Conservation (phyloP, 495 filamentous ascomycete genomes). For the Chaetomium cochliodes region DNA sequence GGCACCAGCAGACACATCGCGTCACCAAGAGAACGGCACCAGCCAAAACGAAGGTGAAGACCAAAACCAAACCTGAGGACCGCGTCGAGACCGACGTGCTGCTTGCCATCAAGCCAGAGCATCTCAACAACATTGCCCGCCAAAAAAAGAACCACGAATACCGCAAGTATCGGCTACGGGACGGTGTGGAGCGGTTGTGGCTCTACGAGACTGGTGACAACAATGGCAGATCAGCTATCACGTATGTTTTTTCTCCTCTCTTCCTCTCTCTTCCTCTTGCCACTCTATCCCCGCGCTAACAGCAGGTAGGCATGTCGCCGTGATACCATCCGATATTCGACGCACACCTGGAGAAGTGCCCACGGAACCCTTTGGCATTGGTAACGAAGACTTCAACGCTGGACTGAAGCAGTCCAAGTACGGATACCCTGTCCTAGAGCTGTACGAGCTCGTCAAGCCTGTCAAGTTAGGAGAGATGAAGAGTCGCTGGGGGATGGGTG, state of each 20-base stretch:
- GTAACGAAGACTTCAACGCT: slow-evolving; percentile 46
- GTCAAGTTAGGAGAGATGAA: slow-evolving; percentile 34
- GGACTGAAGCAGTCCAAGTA: slow-evolving; percentile 38
- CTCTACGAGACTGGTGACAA: slow-evolving; percentile 10
- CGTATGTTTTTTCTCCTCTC: neutral
- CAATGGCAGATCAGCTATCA: slow-evolving; percentile 4
- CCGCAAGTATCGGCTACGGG: slow-evolving; percentile 10
- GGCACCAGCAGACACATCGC: neutral
- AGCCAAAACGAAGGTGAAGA: neutral
- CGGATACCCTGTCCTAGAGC: slow-evolving; percentile 39
- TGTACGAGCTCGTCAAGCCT: slow-evolving; percentile 34
- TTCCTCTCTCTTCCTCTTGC: neutral
- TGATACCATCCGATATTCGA: slow-evolving; percentile 22
- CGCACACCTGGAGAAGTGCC: slow-evolving; percentile 36
- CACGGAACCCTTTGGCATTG: slow-evolving; percentile 36
- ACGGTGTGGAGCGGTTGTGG: slow-evolving; percentile 9
- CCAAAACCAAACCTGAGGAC: neutral
- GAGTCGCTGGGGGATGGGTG: slow-evolving; percentile 24
- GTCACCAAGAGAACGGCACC: neutral
- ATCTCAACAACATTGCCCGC: slow-evolving; percentile 18
- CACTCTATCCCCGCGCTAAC: neutral
- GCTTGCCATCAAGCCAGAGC: slow-evolving; percentile 9
- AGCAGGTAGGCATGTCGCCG: slow-evolving; percentile 20
- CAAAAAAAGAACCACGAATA: slow-evolving; percentile 18
- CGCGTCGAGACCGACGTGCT: slow-evolving; percentile 11